Conservation (phyloP, 2,329 filamentous ascomycete genomes). For the Incumbomyces delicatus region DNA sequence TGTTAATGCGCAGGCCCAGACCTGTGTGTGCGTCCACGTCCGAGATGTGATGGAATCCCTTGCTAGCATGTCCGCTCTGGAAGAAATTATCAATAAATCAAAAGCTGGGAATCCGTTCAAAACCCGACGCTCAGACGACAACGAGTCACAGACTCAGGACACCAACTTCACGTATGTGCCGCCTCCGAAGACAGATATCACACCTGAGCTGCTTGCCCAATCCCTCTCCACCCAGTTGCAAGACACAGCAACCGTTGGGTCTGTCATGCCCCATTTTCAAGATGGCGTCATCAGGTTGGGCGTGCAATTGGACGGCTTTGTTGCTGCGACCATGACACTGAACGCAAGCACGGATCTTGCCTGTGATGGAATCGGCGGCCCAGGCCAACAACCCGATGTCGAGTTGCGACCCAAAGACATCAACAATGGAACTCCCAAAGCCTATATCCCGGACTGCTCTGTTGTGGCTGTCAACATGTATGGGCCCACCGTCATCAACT, state of each 20-base stretch:
- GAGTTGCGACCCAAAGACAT: constrained; percentile 16
- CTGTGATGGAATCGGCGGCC: constrained; percentile 15
- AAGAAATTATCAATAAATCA: too few species aligned
- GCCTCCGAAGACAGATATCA: constrained; percentile 18
- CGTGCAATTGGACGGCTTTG: constrained; percentile 15
- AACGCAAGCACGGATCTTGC: constrained; percentile 17
- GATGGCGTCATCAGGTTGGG: constrained; percentile 13
- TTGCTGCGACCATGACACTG: constrained; percentile 15
- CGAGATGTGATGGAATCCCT: background rate
- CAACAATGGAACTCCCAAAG: constrained; percentile 13
- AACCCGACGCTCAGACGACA: background rate
- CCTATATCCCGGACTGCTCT: constrained; percentile 15
- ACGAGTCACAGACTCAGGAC: background rate
- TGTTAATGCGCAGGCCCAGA: background rate
- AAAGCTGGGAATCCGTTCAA: too few species aligned
- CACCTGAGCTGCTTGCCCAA: constrained; percentile 15
- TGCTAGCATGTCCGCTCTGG: background rate
- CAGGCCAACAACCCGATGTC: constrained; percentile 13
- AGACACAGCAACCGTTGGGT: constrained; percentile 16
- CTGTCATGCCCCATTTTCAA: constrained; percentile 16
- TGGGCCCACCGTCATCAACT: constrained; percentile 14
- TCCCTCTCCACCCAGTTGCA: constrained; percentile 16
- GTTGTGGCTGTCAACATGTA: constrained; percentile 21
- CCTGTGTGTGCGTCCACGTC: background rate
- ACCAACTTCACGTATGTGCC: constrained; percentile 14